These are phyloP conservation scores for Tremella fuciformis DNA, from an alignment of 768 basidiomycete genomes.

Conservation along the genomic window DNA sequence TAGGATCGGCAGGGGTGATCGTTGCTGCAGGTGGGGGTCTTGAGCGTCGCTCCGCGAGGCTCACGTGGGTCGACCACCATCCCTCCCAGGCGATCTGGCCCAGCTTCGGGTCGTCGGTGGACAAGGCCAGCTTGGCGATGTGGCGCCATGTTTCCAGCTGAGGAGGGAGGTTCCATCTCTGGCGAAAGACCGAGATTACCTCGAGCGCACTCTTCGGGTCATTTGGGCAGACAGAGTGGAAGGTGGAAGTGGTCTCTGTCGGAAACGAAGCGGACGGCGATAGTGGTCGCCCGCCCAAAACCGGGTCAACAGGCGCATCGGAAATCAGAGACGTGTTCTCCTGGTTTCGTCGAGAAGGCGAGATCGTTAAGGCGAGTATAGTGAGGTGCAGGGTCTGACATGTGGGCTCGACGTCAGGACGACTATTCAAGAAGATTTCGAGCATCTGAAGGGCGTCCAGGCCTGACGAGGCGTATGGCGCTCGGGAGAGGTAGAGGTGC, in stretches of 20 bases:
- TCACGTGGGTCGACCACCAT: background rate
- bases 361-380: background rate
- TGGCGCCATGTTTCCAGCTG: slow-evolving; percentile 2
- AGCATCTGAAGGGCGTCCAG: too few relatives aligned
- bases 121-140: background rate
- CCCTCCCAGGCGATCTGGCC: background rate
- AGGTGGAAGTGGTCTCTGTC: background rate
- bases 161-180: background rate
- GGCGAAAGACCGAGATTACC: background rate
- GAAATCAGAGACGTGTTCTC: background rate
- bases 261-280: background rate
- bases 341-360: background rate
- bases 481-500: too few relatives aligned
- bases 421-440: background rate
- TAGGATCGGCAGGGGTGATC: background rate
- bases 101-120: background rate
- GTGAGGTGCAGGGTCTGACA: background rate
- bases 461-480: too few relatives aligned
- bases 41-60: background rate
- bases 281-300: background rate
- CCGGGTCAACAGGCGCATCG: too few relatives aligned
- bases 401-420: background rate
- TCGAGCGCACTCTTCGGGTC: background rate
- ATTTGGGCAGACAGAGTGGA: background rate
- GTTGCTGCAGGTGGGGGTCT: background rate